Conservation (phyloP, 208 protist genomes). For the Wallacemonas sp. region DNA sequence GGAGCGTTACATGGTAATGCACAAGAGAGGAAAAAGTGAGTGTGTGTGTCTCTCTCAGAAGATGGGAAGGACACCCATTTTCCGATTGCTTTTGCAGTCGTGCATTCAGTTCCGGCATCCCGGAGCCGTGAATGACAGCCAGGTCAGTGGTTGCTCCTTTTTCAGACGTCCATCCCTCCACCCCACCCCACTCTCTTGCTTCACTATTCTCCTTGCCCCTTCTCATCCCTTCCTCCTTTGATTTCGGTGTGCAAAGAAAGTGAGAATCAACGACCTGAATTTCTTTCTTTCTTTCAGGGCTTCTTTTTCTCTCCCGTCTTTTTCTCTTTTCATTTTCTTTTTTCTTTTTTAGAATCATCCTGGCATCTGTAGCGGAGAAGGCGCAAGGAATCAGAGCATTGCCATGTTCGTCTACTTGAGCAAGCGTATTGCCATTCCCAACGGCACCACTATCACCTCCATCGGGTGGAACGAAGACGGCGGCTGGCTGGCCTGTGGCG, state of each 20-base stretch:
- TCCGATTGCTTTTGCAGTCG: too few species aligned
- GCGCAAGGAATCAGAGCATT: neutral
- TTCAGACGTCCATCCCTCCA: too few species aligned
- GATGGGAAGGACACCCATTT: too few species aligned
- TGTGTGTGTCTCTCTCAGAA: too few species aligned
- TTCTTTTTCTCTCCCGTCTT: neutral
- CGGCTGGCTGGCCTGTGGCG: slow-evolving; percentile 96
- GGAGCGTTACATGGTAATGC: too few species aligned
- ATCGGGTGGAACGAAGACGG: slow-evolving; percentile 95
- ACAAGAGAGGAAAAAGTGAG: too few species aligned
- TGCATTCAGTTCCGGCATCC: too few species aligned
- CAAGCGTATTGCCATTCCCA: slow-evolving; percentile 97
- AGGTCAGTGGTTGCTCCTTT: too few species aligned
- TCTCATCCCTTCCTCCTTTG: neutral
- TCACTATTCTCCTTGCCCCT: neutral
- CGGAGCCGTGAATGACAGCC: too few species aligned
- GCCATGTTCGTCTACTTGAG: slow-evolving; percentile 96
- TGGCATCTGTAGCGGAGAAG: too few species aligned
- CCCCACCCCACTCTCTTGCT: too few species aligned
- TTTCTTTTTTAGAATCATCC: neutral
- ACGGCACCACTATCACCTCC: slow-evolving; percentile 81
- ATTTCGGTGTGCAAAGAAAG: neutral
- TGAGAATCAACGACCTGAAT: neutral
- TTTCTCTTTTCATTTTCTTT: slow-evolving; percentile 8
- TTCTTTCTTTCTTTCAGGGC: slow-evolving; percentile 5